These are phyloP conservation scores for Xylariaceae sp. DNA, from an alignment of 2,329 filamentous ascomycete species.

Conservation along the genomic window DNA sequence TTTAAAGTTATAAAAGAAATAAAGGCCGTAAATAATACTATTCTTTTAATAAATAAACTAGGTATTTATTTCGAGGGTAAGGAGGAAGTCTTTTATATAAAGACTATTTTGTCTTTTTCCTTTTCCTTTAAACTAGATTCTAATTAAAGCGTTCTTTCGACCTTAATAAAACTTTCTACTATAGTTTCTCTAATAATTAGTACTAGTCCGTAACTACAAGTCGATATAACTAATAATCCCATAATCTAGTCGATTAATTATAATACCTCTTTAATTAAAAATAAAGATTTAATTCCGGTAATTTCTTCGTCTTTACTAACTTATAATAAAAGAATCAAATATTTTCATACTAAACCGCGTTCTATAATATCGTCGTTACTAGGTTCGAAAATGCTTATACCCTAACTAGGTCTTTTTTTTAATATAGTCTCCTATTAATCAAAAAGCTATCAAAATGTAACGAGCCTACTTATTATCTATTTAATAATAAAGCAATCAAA, in stretches of 20 bases:
- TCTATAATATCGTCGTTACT: background rate
- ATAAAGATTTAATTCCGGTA: background rate
- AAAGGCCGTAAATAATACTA: background rate
- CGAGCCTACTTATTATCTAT: too few relatives aligned
- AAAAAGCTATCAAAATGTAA: too few relatives aligned
- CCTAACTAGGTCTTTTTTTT: background rate
- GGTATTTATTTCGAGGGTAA: background rate
- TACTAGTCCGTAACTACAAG: background rate
- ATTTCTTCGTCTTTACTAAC: background rate
- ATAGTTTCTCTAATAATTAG: background rate
- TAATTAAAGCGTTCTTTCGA: background rate
- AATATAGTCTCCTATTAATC: background rate
- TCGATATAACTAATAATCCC: background rate
- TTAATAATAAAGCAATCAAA: too few relatives aligned
- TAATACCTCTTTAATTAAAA: background rate
- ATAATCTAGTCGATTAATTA: background rate
- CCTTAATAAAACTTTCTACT: background rate
- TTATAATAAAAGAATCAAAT: background rate
- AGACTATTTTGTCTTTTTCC: background rate
- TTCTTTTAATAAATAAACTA: background rate
- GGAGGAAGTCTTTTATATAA: background rate
- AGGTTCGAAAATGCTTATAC: background rate
- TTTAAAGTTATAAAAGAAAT: background rate
- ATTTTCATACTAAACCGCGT: background rate
- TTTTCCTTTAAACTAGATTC: background rate